phyloP scores from a whole-genome alignment of 106 monocot species.

The Narthecium ossifragum region DNA sequence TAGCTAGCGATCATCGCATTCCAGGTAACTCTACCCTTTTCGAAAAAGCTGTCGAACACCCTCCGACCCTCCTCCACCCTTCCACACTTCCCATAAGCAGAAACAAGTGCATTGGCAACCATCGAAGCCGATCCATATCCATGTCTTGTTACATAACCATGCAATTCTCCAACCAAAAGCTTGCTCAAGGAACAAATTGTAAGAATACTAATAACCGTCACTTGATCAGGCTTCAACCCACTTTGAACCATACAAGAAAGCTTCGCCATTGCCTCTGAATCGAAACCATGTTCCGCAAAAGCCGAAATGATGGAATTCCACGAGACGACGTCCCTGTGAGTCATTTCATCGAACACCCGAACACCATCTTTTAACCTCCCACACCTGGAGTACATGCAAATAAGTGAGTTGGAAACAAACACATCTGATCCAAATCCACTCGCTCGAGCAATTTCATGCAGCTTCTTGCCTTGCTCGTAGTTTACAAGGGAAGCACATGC shows the following conservation, averaged over 20 bases:
- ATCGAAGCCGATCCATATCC: conserved; percentile 4
- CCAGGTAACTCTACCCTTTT: conserved; percentile 43
- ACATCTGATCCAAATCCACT: conserved; percentile 29
- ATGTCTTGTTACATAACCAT: conserved; percentile 34
- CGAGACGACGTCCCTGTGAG: conserved; percentile 39
- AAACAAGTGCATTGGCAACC: conserved; percentile 39
- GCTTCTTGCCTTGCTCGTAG: conserved; percentile 16
- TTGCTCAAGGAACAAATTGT: neutral
- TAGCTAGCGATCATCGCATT: conserved; percentile 53
- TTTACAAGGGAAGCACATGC: conserved; percentile 29
- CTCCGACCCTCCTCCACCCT: conserved; percentile 12
- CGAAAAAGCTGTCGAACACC: conserved; percentile 24
- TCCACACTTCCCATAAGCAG: conserved; percentile 54
- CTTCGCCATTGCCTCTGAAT: conserved; percentile 13
- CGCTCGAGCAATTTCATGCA: conserved; percentile 25
- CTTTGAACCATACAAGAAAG: conserved; percentile 26
- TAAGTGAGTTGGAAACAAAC: conserved; percentile 46
- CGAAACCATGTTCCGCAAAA: conserved; percentile 21
- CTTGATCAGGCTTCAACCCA: conserved; percentile 36
- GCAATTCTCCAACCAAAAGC: conserved; percentile 27
- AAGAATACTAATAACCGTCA: conserved; percentile 31
- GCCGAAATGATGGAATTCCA: conserved; percentile 59
- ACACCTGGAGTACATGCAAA: conserved; percentile 51
- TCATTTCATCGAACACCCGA: conserved; percentile 49
- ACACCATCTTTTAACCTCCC: conserved; percentile 21